These are phyloP conservation scores for Ustilaginoidea virens DNA, from an alignment of 2,329 filamentous ascomycete genomes.

Conservation along the genomic window DNA sequence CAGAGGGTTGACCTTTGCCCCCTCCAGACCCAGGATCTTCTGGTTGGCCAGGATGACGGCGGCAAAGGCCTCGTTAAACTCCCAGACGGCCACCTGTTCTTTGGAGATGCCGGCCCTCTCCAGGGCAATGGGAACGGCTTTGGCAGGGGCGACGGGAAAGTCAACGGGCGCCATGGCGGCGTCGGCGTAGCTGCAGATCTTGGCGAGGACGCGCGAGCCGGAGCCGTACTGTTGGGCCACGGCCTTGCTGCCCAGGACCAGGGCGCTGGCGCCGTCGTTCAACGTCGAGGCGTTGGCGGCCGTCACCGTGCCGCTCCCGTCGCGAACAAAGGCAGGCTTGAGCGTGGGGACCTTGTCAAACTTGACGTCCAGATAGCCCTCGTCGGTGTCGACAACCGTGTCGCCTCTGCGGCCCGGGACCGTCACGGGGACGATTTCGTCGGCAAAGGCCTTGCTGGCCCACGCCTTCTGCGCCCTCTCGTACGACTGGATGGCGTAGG, in stretches of 20 bases:
- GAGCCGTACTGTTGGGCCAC: constrained; percentile 68
- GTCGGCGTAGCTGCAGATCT: constrained; percentile 74
- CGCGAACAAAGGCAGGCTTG: constrained; percentile 80
- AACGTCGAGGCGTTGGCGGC: constrained; percentile 89
- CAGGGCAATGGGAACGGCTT: constrained; percentile 81
- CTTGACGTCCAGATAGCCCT: constrained; percentile 79
- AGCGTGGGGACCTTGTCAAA: constrained; percentile 72
- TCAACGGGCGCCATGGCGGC: constrained; percentile 83
- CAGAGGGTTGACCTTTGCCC: constrained; percentile 69
- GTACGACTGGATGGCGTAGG: constrained; percentile 81
- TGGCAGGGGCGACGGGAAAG: constrained; percentile 84
- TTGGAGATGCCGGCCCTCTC: constrained; percentile 80
- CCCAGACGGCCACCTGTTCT: constrained; percentile 87
- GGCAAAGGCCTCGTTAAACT: constrained; percentile 97
- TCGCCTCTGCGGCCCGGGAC: constrained; percentile 76
- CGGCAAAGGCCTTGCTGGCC: constrained; percentile 66
- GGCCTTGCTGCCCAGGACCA: constrained; percentile 70
- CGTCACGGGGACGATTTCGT: constrained; percentile 81
- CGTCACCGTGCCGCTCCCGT: constrained; percentile 79
- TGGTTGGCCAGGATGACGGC: constrained; percentile 90
- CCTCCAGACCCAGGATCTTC: constrained; percentile 72
- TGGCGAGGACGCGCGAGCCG: constrained; percentile 69
- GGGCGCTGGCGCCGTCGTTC: constrained; percentile 84
- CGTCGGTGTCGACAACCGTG: constrained; percentile 63
- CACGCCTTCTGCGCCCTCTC: constrained; percentile 81